Evolutionary conservation across 2,329 filamentous ascomycete species (phyloP), one percentile per base, ranked within the genome.

Genomic region (Stagonosporopsis rhizophila): DNA sequence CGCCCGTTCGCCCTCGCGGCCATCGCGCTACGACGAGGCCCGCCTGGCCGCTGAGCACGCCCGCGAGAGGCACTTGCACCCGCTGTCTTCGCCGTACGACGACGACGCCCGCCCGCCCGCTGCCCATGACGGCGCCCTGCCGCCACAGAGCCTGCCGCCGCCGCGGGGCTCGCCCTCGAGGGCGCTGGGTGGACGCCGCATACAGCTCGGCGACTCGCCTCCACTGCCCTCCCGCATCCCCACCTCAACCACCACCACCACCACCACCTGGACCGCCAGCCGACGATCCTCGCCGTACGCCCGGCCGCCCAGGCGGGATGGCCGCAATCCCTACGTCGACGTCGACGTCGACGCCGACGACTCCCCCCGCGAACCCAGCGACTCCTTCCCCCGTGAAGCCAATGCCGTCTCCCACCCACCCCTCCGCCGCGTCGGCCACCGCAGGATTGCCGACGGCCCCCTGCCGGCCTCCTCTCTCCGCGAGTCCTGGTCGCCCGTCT

Each of bases 361-460:
- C 28, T 32, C 49, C 23, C 8, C 37, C 2, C 9, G 19, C 40
- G n/a, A n/a, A 11, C 4, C 38, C 38, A 11, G 5, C 38, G 9
- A 9, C 38, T 4, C 25, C 5, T 9, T 9, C 9, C 28, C 27
- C 27, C 27, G 7, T 9, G 27, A 30, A 3, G 32, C 70, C 57
- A 64, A 61, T 45, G 68, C 70, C 14, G 70, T 74, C 34, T 60
- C 65, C 41, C 71, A 73, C 44, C 75, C 74, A 15, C 73, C 72
- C 20, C 71, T 77, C 6, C 72, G 73, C 35, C 68, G 75, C 37
- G 76, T 76, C 68, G 70, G 73, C 53, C 71, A 73, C 54, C 71
- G 74, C 53, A 73, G 66, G 41, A 75, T 76, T 39, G 67, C 68
- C 17, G 71, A 76, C 54, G 71, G 72, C 0, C 72, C 73, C 0